Conservation (phyloP, 2,329 filamentous ascomycete genomes). For the Colletotrichum sp. region DNA sequence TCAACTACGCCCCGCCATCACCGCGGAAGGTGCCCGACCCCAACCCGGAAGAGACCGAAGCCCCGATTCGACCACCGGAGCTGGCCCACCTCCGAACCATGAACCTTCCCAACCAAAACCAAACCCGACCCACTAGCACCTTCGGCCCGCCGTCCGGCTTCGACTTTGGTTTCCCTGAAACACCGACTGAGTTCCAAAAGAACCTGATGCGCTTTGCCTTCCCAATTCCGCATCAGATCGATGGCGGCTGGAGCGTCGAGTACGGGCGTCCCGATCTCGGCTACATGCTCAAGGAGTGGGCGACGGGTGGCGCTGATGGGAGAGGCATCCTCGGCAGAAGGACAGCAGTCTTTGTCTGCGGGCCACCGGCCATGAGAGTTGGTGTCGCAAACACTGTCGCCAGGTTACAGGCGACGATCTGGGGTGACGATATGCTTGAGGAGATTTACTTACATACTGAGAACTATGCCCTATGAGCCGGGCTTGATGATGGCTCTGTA, state of each 20-base stretch:
- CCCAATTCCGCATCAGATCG: constrained; percentile 69
- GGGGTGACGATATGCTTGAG: constrained; percentile 78
- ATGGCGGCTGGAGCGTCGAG: constrained; percentile 88
- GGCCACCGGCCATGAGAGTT: constrained; percentile 84
- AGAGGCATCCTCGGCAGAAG: constrained; percentile 76
- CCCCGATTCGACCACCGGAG: constrained; percentile 52
- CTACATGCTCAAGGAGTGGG: constrained; percentile 84
- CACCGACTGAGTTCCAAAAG: constrained; percentile 88
- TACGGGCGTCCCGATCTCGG: constrained; percentile 90
- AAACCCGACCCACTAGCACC: constrained; percentile 56
- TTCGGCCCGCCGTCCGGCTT: constrained; percentile 69
- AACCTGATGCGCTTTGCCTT: constrained; percentile 91
- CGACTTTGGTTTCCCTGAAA: constrained; percentile 82
- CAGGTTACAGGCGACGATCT: constrained; percentile 80
- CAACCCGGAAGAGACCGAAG: constrained; percentile 24
- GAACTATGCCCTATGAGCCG: constrained; percentile 81
- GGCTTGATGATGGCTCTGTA: neutral
- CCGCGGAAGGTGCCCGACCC: constrained; percentile 37
- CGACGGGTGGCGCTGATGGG: constrained; percentile 70
- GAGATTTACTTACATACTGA: constrained; percentile 95
- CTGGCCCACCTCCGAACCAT: constrained; percentile 61
- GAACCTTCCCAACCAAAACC: constrained; percentile 37
- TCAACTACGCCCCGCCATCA: constrained; percentile 58
- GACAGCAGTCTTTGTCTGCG: constrained; percentile 92
- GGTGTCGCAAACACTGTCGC: constrained; percentile 90